Evolutionary conservation across 2,329 filamentous ascomycete genomes (phyloP).

Genomic region (Sclerotinia nivalis): DNA sequence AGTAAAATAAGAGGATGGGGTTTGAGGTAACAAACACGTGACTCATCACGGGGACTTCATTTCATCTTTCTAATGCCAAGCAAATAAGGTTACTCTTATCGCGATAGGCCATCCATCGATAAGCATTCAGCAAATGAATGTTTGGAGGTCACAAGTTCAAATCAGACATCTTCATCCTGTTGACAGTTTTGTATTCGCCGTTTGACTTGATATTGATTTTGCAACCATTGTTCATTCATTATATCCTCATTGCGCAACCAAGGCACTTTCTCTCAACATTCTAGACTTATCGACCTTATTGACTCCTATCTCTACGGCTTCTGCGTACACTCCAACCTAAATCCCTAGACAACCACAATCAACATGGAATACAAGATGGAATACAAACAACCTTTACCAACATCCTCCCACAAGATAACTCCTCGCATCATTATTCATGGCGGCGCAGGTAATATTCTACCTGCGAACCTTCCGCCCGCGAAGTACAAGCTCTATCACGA

Average conservation of each 20-base stretch:
- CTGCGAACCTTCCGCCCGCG: conserved; percentile 56
- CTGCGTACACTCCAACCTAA: not conserved
- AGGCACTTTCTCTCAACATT: not conserved
- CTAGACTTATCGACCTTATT: not conserved
- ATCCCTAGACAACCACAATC: not conserved
- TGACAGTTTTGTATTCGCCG: not conserved
- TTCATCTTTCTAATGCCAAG: conserved; percentile 1
- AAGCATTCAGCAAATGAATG: conserved; percentile 7
- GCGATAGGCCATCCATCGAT: not conserved
- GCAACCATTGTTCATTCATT: not conserved
- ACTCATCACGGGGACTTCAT: too few species aligned
- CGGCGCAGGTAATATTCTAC: conserved; percentile 69
- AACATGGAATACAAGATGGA: conserved; percentile 29
- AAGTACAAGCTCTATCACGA: conserved; percentile 59
- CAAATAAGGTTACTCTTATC: not conserved
- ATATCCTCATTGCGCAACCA: not conserved
- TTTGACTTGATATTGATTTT: not conserved
- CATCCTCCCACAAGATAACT: conserved; percentile 24
- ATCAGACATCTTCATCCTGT: conserved; percentile 2
- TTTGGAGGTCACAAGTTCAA: not conserved
- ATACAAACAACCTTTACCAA: conserved; percentile 27
- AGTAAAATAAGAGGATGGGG: not conserved
- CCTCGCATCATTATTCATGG: conserved; percentile 50
- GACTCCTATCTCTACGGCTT: not conserved
- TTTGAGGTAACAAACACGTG: not conserved